Evolutionary conservation across 176 grass and related monocot genomes (phyloP), one percentile per base, ranked within the genome.

Genomic region (Avena eriantha): DNA sequence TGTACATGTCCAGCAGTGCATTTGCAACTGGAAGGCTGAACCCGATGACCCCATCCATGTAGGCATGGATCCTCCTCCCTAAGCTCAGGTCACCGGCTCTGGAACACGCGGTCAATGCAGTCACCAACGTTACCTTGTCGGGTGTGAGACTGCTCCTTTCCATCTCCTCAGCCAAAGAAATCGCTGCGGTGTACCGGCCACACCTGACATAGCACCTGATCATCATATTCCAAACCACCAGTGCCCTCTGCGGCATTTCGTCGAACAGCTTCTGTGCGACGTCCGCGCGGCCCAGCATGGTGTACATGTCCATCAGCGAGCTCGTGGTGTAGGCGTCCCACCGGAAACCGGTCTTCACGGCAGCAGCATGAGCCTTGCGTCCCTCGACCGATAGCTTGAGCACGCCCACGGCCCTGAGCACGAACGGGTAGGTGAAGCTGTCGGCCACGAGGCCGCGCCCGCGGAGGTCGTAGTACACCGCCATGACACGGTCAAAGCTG

Each of bases 391-490:
- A 48, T 8, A 95, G 82, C 54, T 80, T 84, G 59, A 95, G 87
- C 19, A 26, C 68, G 6, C 88, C 90, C 22, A 95, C 77, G 11
- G 90, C 88, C 84, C 68, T 92, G 23, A 95, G 80, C 87, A 95
- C 86, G 51, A 92, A 88, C 15, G 86, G 88, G 77, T 95, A 95
- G 50, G 93, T 92, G 84, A 92, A 95, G 66, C 87, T 93, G 83
- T 95, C 93, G 1, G 93, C 86, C 10, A 74, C 73, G 71, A 95
- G 66, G 8, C 84, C 86, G 16, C 78, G 82, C 56, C 43, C 84
- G 24, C 93, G 88, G 76, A 92, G 89, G 49, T 83, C 83, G 76
- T 82, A 24, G 84, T 90, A 92, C 57, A 95, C 87, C 58, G 81
- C 70, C 75, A 92, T 85, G 69, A 81, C 84, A 15, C 64, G 26